phyloP scores from a whole-genome alignment of 345 rosid genomes.

The Eucalyptus tenuipes region DNA sequence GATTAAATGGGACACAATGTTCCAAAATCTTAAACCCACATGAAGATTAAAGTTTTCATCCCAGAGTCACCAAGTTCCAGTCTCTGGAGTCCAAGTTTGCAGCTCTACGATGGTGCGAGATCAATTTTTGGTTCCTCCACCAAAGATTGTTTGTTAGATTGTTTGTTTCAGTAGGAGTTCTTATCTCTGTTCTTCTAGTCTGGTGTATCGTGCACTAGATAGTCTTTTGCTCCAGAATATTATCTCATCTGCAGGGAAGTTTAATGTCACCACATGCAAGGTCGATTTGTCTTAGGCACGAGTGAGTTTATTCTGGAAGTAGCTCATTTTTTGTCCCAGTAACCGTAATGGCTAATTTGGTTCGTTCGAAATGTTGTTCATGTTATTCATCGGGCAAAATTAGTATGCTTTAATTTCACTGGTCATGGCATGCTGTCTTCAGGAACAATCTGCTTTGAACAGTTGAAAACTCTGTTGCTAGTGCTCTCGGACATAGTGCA shows the following conservation, averaged over 20 bases:
- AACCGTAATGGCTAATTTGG: not conserved
- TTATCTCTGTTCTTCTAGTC: not conserved
- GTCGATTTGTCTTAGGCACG: not conserved
- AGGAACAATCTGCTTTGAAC: not conserved
- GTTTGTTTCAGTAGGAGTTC: not conserved
- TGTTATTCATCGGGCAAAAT: not conserved
- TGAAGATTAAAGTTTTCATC: conserved; percentile 5
- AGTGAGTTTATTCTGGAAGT: not conserved
- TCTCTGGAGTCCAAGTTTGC: not conserved
- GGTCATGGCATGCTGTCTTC: not conserved
- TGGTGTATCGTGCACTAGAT: not conserved
- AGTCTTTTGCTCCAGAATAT: not conserved
- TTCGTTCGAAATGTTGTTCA: not conserved
- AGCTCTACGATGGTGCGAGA: not conserved
- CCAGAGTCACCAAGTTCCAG: not conserved
- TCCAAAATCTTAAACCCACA: conserved; percentile 85
- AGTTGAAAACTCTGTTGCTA: not conserved
- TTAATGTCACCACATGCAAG: not conserved
- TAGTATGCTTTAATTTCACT: not conserved
- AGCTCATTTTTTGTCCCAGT: not conserved
- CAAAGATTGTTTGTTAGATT: not conserved
- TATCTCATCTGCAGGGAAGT: not conserved
- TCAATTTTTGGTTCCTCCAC: not conserved
- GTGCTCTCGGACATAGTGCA: not conserved
- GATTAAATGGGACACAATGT: conserved; percentile 90